These are phyloP conservation scores for Colletotrichum sp. DNA, from an alignment of 2,329 filamentous ascomycete species.

Conservation along the genomic window DNA sequence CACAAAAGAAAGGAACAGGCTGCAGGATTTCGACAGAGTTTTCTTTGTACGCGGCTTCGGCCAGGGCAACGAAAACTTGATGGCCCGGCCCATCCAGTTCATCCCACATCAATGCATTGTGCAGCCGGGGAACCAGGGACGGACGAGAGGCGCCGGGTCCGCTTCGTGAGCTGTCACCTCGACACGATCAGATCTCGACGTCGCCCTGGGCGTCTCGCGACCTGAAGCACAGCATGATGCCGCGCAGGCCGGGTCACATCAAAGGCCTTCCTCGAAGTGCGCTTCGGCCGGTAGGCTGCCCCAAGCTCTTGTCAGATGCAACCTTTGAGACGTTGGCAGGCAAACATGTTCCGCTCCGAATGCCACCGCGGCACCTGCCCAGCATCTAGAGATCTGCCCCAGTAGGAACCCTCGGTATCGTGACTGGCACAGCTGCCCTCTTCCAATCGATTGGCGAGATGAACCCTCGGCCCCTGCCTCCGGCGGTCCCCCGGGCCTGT, in stretches of 20 bases:
- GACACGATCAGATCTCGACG: background rate
- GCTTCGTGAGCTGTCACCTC: background rate
- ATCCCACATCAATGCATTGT: background rate
- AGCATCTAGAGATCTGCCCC: background rate
- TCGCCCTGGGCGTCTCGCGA: background rate
- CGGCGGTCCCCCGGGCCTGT: background rate
- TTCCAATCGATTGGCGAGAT: conserved; percentile 7
- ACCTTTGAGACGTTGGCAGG: background rate
- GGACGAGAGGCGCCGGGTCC: background rate
- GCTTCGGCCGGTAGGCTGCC: background rate
- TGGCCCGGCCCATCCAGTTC: background rate
- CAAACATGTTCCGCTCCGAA: background rate
- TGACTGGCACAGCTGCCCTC: background rate
- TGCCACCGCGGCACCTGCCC: background rate
- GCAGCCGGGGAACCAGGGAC: background rate
- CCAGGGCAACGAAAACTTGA: background rate
- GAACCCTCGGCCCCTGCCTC: background rate
- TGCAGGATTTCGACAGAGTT: background rate
- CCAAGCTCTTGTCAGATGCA: background rate
- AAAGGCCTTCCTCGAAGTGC: background rate
- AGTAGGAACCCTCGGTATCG: background rate
- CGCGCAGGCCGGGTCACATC: background rate
- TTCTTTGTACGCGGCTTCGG: background rate
- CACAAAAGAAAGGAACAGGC: background rate
- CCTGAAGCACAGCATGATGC: background rate